Evolutionary conservation across 2,329 filamentous ascomycete genomes (phyloP), one percentile per base, ranked within the genome.

Genomic region (Apiospora aurea): DNA sequence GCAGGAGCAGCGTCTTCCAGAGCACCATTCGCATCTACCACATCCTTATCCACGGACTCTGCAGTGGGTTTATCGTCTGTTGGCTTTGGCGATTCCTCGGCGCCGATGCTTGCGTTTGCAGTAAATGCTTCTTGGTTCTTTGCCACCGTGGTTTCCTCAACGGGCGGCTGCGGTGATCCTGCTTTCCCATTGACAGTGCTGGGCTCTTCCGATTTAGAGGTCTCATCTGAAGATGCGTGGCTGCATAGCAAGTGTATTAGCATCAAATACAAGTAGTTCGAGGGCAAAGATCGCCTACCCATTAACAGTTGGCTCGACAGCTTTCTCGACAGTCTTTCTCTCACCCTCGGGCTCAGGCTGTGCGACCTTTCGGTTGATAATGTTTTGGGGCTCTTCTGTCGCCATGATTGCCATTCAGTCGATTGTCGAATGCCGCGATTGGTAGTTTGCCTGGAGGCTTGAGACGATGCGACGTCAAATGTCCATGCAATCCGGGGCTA

Each of bases 241-340:
- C 77, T 79, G 51, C 53, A 34, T 34, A 18, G 34, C 1, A 14
- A 41, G 14, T 5, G 8, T 24, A n/a, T 64, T 64, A 64, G 57
- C 18, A 21, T 24, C 18, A 10, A n/a, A 24, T 64, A 41, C 10
- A 41, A 64, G 34, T 64, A 6, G 4, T 11, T 41, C 41, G 18
- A 64, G 57, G 8, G 41, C 6, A n/a, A 24, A 71, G 78, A 88
- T 70, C 78, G 88, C 89, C 87, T 84, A 91, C 90, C 88, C 88
- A 79, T 91, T 89, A 77, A 87, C 75, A 53, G 79, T 77, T 41
- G 80, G 76, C 41, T 76, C 75, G 57, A 76, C 76, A 57, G 80
- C 82, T 64, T 87, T 80, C 77, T 89, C 84, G 72, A 88, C 82
- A 72, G 86, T 84, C 85, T 88, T 88, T 76, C 83, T 84, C 77